Conservation (phyloP, 148 eudicot species). For the Silene conica region DNA sequence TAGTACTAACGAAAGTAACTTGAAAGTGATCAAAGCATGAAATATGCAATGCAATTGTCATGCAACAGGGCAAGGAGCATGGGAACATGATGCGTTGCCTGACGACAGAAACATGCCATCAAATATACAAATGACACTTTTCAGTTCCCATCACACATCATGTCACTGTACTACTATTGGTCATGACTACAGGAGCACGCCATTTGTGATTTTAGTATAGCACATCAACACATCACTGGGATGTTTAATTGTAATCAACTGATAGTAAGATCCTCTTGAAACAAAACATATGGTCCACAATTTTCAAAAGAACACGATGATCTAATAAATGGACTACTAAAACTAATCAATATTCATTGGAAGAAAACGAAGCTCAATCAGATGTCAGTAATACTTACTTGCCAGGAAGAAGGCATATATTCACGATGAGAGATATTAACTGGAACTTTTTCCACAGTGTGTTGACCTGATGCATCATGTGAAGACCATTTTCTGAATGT, state of each 20-base stretch:
- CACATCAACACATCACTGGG: too few relatives aligned
- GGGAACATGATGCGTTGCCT: background rate
- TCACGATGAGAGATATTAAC: constrained; percentile 47
- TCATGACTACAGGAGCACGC: background rate
- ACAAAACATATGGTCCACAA: background rate
- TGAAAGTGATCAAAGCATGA: constrained; percentile 8
- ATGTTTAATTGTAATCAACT: too few relatives aligned
- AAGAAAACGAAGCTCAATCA: background rate
- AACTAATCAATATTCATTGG: background rate
- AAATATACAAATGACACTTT: background rate
- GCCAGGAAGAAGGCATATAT: constrained; percentile 90
- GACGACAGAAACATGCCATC: constrained; percentile 2
- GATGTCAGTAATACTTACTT: constrained; percentile 35
- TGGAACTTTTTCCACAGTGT: constrained; percentile 31
- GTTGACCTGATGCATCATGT: constrained; percentile 29
- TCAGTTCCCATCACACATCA: background rate
- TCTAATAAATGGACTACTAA: background rate
- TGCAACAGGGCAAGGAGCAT: background rate
- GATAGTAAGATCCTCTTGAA: background rate
- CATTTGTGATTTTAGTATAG: too few relatives aligned
- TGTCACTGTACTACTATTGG: background rate
- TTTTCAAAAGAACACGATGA: background rate
- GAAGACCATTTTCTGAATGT: constrained; percentile 40
- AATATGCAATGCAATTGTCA: background rate
- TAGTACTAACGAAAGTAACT: background rate